phyloP scores from a whole-genome alignment of 75 land plant genomes.

The Picea sitchensis region DNA sequence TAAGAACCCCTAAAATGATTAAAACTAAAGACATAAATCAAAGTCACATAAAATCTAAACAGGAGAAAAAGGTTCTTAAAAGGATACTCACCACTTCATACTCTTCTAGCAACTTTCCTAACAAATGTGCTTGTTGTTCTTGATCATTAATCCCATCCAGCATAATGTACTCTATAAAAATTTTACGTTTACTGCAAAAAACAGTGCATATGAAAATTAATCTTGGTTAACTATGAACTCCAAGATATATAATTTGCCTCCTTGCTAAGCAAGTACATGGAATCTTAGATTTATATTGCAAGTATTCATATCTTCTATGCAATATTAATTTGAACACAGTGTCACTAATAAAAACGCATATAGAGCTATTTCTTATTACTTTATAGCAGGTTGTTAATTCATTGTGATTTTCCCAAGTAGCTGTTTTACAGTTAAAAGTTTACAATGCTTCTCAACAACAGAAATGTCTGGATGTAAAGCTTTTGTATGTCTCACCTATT shows the following conservation, averaged over 20 bases:
- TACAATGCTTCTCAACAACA: background rate
- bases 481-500: background rate
- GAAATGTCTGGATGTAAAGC: background rate
- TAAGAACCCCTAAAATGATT: background rate
- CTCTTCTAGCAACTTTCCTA: conserved; percentile 71
- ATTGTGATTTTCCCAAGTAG: background rate
- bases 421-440: background rate
- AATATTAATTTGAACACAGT: background rate
- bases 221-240: background rate
- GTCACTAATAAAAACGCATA: background rate
- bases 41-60: background rate
- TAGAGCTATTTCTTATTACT: background rate
- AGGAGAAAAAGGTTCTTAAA: background rate
- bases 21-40: background rate
- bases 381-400: background rate
- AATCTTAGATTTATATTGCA: background rate
- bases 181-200: conserved; percentile 69
- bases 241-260: background rate
- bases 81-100: conserved; percentile 71
- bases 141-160: conserved; percentile 92
- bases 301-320: background rate
- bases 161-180: conserved; percentile 98
- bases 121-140: conserved; percentile 84
- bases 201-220: background rate
- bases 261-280: background rate